These are phyloP conservation scores for Tylopilus cervinicoccineus DNA, from an alignment of 768 basidiomycete species.

Conservation along the genomic window DNA sequence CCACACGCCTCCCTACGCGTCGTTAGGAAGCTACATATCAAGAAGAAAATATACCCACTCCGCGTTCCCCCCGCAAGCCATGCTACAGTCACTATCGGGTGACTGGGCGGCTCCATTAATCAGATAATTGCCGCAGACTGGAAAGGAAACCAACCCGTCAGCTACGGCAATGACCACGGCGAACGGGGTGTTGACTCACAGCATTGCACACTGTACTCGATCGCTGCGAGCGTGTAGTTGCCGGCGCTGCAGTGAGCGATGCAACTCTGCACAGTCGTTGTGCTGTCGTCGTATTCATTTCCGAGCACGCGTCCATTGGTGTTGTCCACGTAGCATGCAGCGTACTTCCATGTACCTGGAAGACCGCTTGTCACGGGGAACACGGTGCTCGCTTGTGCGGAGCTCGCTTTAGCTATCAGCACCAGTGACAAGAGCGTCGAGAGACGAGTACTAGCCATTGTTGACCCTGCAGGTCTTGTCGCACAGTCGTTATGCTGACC, in stretches of 20 bases:
- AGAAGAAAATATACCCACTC: slow-evolving; percentile 39
- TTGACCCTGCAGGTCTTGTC: background rate
- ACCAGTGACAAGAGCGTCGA: background rate
- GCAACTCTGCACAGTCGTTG: slow-evolving; percentile 60
- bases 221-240: slow-evolving; percentile 64
- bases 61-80: slow-evolving; percentile 68
- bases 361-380: slow-evolving; percentile 49
- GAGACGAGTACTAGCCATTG: slow-evolving; percentile 1
- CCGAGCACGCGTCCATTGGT: slow-evolving; percentile 59
- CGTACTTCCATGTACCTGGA: slow-evolving; percentile 55
- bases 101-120: slow-evolving; percentile 55
- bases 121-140: slow-evolving; percentile 70
- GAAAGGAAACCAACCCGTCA: background rate
- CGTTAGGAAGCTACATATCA: background rate
- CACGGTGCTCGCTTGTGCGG: background rate
- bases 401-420: background rate
- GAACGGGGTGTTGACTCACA: slow-evolving; percentile 35
- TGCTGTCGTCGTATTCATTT: slow-evolving; percentile 35
- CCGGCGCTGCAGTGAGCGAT: slow-evolving; percentile 50
- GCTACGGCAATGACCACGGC: slow-evolving; percentile 2
- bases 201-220: slow-evolving; percentile 56
- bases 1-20: slow-evolving; percentile 57
- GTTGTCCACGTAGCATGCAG: slow-evolving; percentile 70
- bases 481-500: background rate
- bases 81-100: slow-evolving; percentile 54